Evolutionary conservation across 768 basidiomycete species (phyloP).

Genomic region (Rhizopogon salebrosus): DNA sequence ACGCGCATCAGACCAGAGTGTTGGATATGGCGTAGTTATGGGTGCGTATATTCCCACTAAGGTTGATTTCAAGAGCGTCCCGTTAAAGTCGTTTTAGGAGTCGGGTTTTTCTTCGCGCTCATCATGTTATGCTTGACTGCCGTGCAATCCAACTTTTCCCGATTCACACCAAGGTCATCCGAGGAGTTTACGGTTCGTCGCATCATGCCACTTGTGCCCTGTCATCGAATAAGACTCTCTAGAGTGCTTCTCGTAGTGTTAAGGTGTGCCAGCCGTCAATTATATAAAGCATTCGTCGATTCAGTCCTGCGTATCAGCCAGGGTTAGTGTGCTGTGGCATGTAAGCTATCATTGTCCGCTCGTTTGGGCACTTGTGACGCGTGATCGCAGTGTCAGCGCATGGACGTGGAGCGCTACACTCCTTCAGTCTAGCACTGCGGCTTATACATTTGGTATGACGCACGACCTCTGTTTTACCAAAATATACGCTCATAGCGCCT

Average conservation of each 20-base stretch:
- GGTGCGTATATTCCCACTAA: constrained; percentile 18
- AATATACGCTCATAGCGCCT: neutral
- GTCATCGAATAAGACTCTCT: neutral
- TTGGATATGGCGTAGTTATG: constrained; percentile 32
- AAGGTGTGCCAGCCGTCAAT: constrained; percentile 15
- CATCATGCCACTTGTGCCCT: neutral
- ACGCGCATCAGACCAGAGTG: constrained; percentile 18
- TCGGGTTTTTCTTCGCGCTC: constrained; percentile 32
- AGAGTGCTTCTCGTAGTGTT: constrained; percentile 29
- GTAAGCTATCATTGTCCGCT: constrained; percentile 5
- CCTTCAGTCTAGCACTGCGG: constrained; percentile 31
- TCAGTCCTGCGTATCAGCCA: constrained; percentile 12
- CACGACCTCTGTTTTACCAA: neutral
- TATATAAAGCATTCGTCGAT: neutral
- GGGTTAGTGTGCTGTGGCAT: constrained; percentile 33
- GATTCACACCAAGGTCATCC: constrained; percentile 27
- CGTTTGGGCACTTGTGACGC: neutral
- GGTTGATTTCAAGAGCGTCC: neutral
- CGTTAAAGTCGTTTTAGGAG: constrained; percentile 13
- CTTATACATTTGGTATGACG: constrained; percentile 26
- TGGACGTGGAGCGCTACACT: constrained; percentile 38
- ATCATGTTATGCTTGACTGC: constrained; percentile 29
- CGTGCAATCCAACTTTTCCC: constrained; percentile 30
- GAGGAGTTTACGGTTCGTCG: constrained; percentile 27
- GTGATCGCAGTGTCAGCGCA: constrained; percentile 22